A percentile compares a stretch with the other conserved stretches of the same genome.
These are phyloP conservation scores for Wickerhamiella nectarea DNA, from an alignment of 805 yeast genomes.

Conservation along the genomic window DNA sequence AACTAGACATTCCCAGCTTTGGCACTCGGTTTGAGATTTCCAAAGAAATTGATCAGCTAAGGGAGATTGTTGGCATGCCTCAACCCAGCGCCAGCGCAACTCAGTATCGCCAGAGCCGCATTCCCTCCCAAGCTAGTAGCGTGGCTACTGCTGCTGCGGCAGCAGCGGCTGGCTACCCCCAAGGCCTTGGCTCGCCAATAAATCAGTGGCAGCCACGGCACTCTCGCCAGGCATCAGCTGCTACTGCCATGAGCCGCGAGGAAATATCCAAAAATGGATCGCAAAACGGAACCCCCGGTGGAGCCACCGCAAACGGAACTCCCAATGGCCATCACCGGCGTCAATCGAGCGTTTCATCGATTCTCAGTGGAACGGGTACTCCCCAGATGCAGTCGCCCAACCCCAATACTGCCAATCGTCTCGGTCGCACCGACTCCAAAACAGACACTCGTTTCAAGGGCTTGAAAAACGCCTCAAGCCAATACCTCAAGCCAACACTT, in stretches of 20 bases:
- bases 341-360: conserved; percentile 7
- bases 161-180: background rate
- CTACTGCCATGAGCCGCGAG: background rate
- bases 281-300: too few relatives aligned
- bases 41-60: conserved; percentile 65
- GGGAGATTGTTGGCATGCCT: conserved; percentile 16
- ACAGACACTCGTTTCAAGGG: background rate
- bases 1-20: conserved; percentile 78
- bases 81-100: background rate
- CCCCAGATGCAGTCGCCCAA: conserved; percentile 1
- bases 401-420: background rate
- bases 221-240: background rate
- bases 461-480: conserved; percentile 32
- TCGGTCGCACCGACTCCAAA: background rate
- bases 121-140: background rate
- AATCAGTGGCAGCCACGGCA: background rate
- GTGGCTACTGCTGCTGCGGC: background rate
- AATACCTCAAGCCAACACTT: conserved; percentile 27
- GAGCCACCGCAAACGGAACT: background rate
- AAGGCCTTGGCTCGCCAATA: background rate
- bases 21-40: conserved; percentile 90
- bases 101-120: background rate
- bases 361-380: conserved; percentile 4
- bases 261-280: too few relatives aligned
- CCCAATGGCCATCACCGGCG: conserved; percentile 9